A percentile compares a stretch with the other conserved stretches of the same genome.
phyloP scores from a whole-genome alignment of 2,329 filamentous ascomycete genomes.

The Penicillium sp. region DNA sequence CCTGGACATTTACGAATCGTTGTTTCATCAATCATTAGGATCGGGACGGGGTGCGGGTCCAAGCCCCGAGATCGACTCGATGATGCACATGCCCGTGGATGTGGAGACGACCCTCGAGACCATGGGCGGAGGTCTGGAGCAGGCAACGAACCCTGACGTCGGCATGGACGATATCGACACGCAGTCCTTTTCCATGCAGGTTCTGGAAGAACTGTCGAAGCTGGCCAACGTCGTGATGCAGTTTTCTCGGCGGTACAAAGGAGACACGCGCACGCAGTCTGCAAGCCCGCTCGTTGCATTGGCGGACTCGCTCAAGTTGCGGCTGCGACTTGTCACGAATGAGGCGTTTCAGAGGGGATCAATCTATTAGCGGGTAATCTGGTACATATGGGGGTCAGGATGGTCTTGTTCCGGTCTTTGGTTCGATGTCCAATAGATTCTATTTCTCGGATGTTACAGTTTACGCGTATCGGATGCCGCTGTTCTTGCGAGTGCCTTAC shows the following conservation, averaged over 20 bases:
- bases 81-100: neutral
- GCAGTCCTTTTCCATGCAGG: neutral
- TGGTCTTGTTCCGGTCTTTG: too few relatives aligned
- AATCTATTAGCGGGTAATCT: neutral
- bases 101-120: neutral
- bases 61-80: neutral
- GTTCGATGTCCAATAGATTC: too few relatives aligned
- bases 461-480: too few relatives aligned
- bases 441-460: too few relatives aligned
- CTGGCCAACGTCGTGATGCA: conserved; percentile 12
- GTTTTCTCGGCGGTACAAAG: conserved; percentile 8
- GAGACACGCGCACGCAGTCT: conserved; percentile 2
- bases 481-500: too few relatives aligned
- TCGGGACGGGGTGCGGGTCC: neutral
- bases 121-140: neutral
- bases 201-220: conserved; percentile 10
- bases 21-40: neutral
- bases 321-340: conserved; percentile 3
- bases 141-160: neutral
- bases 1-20: conserved; percentile 8
- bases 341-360: conserved; percentile 1
- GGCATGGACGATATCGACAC: neutral
- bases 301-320: conserved; percentile 2
- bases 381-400: too few relatives aligned
- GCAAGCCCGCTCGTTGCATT: neutral